Percentiles rank a stretch among this genome's conserved stretches.
Conservation (phyloP, 2,329 filamentous ascomycete species). For the Epichloe coenophiala region DNA sequence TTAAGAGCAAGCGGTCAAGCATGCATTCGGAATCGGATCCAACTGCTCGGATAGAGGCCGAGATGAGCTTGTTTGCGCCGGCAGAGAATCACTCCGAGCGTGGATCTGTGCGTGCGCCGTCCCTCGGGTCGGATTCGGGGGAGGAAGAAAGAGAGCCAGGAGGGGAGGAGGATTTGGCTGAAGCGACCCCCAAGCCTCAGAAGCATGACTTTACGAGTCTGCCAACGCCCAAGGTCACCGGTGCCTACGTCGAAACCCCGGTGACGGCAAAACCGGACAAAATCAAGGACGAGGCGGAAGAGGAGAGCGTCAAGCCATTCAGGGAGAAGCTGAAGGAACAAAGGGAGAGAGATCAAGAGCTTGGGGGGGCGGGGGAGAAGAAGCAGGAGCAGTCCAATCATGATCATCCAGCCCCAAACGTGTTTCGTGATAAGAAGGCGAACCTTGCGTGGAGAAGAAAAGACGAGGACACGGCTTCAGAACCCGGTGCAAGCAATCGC, state of each 20-base stretch:
- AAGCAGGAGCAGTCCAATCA: not conserved
- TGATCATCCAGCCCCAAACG: constrained; percentile 4
- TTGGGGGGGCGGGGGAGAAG: not conserved
- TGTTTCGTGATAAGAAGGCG: constrained; percentile 14
- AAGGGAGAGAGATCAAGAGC: constrained; percentile 3
- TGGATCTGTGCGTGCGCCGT: constrained; percentile 38
- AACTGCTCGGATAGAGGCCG: constrained; percentile 41
- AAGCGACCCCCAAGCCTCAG: constrained; percentile 33
- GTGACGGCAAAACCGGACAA: constrained; percentile 29
- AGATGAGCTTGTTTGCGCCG: constrained; percentile 42
- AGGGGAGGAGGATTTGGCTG: constrained; percentile 15
- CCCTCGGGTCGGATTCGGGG: constrained; percentile 22
- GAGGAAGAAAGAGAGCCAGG: constrained; percentile 12
- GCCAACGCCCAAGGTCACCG: constrained; percentile 40
- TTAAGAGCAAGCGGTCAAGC: constrained; percentile 34
- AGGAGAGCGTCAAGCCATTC: constrained; percentile 1
- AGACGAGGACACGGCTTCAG: constrained; percentile 19
- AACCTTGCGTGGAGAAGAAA: constrained; percentile 12
- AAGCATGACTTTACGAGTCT: constrained; percentile 33
- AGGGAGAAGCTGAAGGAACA: constrained; percentile 9
- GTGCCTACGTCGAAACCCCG: constrained; percentile 45
- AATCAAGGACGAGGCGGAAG: constrained; percentile 5
- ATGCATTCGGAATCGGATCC: constrained; percentile 39
- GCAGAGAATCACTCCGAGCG: constrained; percentile 41
- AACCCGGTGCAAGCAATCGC: constrained; percentile 17